Evolutionary conservation across 257 asterid genomes (phyloP).

Genomic region (Rhazya stricta): DNA sequence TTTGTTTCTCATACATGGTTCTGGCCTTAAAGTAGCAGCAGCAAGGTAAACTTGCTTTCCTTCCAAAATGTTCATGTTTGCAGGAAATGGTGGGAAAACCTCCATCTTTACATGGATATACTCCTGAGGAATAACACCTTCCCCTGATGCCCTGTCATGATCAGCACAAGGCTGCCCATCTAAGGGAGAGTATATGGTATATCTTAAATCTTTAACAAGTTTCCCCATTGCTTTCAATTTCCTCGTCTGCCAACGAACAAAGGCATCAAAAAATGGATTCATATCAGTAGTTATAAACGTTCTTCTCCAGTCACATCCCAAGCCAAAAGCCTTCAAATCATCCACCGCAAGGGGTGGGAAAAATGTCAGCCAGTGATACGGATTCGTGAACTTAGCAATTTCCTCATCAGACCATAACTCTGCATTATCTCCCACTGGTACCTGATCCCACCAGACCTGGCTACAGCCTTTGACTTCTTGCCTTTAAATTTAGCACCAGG

Average conservation of each 20-base stretch:
- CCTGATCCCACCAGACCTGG: constrained; percentile 65
- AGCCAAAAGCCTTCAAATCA: constrained; percentile 84
- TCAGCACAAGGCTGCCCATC: constrained; percentile 99
- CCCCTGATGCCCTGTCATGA: constrained; percentile 95
- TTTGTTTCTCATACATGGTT: constrained; percentile 98
- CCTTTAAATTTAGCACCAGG: constrained; percentile 80
- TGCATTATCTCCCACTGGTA: constrained; percentile 95
- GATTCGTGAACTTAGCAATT: constrained; percentile 59
- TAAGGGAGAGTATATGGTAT: constrained; percentile 73
- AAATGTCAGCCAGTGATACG: constrained; percentile 72
- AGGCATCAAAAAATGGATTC: constrained; percentile 76
- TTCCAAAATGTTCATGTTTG: constrained; percentile 63
- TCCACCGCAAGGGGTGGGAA: constrained; percentile 92
- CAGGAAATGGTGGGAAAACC: constrained; percentile 71
- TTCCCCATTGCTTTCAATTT: constrained; percentile 74
- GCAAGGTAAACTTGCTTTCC: constrained; percentile 88
- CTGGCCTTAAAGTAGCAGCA: constrained; percentile 92
- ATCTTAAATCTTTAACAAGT: constrained; percentile 80
- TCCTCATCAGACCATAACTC: constrained; percentile 79
- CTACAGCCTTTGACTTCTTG: constrained; percentile 82
- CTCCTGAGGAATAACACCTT: constrained; percentile 95
- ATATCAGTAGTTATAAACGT: constrained; percentile 74
- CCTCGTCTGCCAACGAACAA: constrained; percentile 87
- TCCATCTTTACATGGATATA: constrained; percentile 91
- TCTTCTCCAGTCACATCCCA: constrained; percentile 99